Percentiles rank a stretch among this genome's conserved stretches.
These are phyloP conservation scores for Mycena pura DNA, from an alignment of 768 basidiomycete genomes.

Conservation along the genomic window DNA sequence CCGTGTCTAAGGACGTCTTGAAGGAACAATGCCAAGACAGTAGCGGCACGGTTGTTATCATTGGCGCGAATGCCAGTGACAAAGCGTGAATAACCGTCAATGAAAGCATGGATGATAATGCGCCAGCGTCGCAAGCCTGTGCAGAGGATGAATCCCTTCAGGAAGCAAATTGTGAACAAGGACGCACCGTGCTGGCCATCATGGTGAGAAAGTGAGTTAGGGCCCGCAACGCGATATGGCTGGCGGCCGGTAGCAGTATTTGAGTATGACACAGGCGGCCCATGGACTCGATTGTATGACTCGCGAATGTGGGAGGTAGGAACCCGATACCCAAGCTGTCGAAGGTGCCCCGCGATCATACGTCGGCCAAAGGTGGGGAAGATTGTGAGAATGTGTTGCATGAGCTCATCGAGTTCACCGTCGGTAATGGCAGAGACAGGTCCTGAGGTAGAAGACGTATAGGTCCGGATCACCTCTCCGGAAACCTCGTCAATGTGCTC, in stretches of 20 bases:
- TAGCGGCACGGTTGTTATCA: constrained; percentile 8
- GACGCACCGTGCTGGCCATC: constrained; percentile 31
- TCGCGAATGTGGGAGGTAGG: constrained; percentile 1
- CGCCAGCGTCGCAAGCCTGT: constrained; percentile 40
- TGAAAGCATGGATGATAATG: constrained; percentile 41
- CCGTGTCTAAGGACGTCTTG: background rate
- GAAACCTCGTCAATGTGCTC: constrained; percentile 11
- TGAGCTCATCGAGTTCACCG: constrained; percentile 33
- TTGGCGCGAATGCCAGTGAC: constrained; percentile 9
- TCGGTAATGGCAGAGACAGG: constrained; percentile 30
- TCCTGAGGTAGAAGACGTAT: constrained; percentile 16
- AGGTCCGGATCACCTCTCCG: constrained; percentile 5
- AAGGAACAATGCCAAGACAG: background rate
- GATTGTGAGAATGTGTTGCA: constrained; percentile 42
- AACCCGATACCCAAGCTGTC: constrained; percentile 29
- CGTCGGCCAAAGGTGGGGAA: constrained; percentile 36
- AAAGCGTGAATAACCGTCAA: constrained; percentile 34
- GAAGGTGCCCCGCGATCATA: constrained; percentile 39
- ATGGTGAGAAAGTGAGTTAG: constrained; percentile 31
- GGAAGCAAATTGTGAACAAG: background rate
- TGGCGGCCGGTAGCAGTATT: constrained; percentile 18
- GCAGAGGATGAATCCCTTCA: background rate
- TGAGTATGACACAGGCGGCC: constrained; percentile 26
- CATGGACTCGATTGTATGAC: constrained; percentile 23
- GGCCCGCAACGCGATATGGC: constrained; percentile 28